Evolutionary conservation across 768 basidiomycete genomes (phyloP).

Genomic region (Mycena polygramma): DNA sequence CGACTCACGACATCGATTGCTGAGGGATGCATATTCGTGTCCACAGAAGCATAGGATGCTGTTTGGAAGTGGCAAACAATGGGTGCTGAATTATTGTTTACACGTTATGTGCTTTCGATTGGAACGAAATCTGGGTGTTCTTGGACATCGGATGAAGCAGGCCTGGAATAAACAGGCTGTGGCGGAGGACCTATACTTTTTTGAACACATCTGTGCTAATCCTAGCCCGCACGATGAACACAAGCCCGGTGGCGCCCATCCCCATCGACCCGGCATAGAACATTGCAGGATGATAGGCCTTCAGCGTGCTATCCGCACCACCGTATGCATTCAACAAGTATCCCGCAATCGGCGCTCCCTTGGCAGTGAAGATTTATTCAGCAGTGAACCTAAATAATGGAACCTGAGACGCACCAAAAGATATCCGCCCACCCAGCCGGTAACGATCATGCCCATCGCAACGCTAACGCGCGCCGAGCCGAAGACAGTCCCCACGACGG

Average conservation of each 20-base stretch:
- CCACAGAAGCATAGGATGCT: no score
- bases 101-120: no score
- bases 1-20: no score
- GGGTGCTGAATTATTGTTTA: no score
- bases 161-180: no score
- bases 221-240: slow-evolving; percentile 28
- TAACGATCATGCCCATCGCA: slow-evolving; percentile 51
- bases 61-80: no score
- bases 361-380: not conserved
- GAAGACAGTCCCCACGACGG: slow-evolving; percentile 47
- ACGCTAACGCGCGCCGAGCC: slow-evolving; percentile 43
- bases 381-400: no score
- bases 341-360: slow-evolving; percentile 46
- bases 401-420: slow-evolving; percentile 20
- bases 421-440: slow-evolving; percentile 48
- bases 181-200: slow-evolving; percentile 11
- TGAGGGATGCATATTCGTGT: no score
- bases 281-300: slow-evolving; percentile 48
- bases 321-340: slow-evolving; percentile 46
- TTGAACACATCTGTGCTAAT: slow-evolving; percentile 25
- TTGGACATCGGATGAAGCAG: no score
- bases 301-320: slow-evolving; percentile 36
- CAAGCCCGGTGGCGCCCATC: slow-evolving; percentile 41
- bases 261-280: slow-evolving; percentile 46
- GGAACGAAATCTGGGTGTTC: no score